phyloP scores from a whole-genome alignment of 176 grass and related monocot species.

The Hsuehochloa calcarea region DNA sequence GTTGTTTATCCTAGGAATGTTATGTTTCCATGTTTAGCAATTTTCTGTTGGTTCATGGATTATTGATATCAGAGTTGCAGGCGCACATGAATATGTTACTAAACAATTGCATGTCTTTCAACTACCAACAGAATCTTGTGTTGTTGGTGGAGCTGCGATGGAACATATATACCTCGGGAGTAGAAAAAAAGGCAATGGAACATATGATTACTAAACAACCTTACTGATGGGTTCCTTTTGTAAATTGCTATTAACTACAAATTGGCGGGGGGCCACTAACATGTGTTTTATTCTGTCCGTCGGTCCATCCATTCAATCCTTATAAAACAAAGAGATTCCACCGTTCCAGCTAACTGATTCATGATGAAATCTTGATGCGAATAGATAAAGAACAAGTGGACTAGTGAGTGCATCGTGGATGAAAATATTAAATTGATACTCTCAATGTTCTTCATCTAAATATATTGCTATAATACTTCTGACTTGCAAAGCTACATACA shows the following conservation, averaged over 20 bases:
- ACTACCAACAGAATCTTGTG: constrained; percentile 7
- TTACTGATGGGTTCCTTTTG: not conserved
- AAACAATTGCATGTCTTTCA: not conserved
- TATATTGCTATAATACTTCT: not conserved
- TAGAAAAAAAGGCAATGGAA: too few relatives aligned
- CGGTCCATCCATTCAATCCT: not conserved
- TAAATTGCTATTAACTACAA: not conserved
- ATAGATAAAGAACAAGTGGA: not conserved
- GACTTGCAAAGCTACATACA: not conserved
- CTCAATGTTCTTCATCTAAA: too few relatives aligned
- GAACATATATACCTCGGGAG: not conserved
- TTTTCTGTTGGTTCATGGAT: constrained; percentile 7
- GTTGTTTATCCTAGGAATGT: constrained; percentile 6
- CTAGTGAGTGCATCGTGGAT: not conserved
- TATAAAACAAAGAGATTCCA: not conserved
- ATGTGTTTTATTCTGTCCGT: not conserved
- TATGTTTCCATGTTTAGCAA: constrained; percentile 24
- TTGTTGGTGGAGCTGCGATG: not conserved
- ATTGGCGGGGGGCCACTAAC: not conserved
- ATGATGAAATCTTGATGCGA: not conserved
- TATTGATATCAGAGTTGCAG: not conserved
- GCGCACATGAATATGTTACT: not conserved
- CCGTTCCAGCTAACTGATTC: not conserved
- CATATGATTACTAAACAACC: too few relatives aligned
- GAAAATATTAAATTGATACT: not conserved